These are phyloP conservation scores for Reutealis trisperma DNA, from an alignment of 345 rosid species.

Conservation along the genomic window DNA sequence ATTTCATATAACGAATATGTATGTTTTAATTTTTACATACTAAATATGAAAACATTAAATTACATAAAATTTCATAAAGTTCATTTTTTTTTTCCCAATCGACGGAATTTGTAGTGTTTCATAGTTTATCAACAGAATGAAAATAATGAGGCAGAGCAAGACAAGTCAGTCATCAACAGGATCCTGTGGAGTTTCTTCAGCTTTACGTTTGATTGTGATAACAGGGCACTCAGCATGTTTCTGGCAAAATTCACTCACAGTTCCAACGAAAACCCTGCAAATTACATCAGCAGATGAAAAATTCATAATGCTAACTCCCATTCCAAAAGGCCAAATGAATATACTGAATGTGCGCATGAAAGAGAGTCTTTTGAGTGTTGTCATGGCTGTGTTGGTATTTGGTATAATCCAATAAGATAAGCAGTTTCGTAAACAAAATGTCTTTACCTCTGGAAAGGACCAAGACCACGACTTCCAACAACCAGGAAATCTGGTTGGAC, in stretches of 20 bases:
- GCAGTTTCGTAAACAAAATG: not conserved
- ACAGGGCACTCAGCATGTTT: conserved; percentile 98
- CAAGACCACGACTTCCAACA: conserved; percentile 90
- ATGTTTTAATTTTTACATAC: no score
- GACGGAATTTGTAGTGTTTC: not conserved
- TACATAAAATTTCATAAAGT: no score
- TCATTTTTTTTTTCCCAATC: not conserved
- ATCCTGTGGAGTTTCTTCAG: conserved; percentile 83
- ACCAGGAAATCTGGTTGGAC: conserved; percentile 84
- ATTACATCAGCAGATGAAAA: not conserved
- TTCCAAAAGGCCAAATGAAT: not conserved
- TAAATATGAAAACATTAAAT: no score
- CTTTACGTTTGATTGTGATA: conserved; percentile 76
- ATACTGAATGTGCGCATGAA: not conserved
- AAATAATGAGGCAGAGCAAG: not conserved
- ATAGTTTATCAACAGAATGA: not conserved
- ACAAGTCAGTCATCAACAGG: conserved; percentile 78
- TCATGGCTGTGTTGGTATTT: not conserved
- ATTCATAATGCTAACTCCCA: not conserved
- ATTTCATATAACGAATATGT: no score
- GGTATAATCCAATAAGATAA: not conserved
- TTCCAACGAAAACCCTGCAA: conserved; percentile 92
- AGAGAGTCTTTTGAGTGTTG: not conserved
- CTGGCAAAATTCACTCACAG: conserved; percentile 90
- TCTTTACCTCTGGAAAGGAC: conserved; percentile 84